These are phyloP conservation scores for Striga asiatica DNA, from an alignment of 257 asterid genomes.

Conservation along the genomic window DNA sequence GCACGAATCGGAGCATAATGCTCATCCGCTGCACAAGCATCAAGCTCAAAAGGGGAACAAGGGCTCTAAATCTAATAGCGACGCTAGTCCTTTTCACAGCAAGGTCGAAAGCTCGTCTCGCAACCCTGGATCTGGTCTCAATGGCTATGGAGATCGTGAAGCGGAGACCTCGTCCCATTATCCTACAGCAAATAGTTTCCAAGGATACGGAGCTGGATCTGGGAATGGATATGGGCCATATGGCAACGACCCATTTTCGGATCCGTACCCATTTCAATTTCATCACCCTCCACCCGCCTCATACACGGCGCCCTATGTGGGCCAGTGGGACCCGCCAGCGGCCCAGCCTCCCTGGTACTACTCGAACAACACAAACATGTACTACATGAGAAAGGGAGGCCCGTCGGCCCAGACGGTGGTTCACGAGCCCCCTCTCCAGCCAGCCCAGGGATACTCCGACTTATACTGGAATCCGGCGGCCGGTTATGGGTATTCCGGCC, in stretches of 20 bases:
- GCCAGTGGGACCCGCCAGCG: slow-evolving; percentile 7
- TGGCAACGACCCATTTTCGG: too few relatives aligned
- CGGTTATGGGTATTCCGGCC: slow-evolving; percentile 17
- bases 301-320: neutral
- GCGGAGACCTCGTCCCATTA: neutral
- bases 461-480: slow-evolving; percentile 33
- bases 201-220: neutral
- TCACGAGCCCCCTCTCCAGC: slow-evolving; percentile 47
- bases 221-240: neutral
- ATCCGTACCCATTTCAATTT: slow-evolving; percentile 6
- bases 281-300: too few relatives aligned
- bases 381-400: slow-evolving; percentile 51
- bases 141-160: neutral
- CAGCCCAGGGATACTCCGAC: slow-evolving; percentile 49
- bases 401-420: slow-evolving; percentile 59
- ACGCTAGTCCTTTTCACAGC: neutral
- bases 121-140: neutral
- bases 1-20: too few relatives aligned
- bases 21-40: too few relatives aligned
- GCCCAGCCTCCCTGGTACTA: neutral
- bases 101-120: neutral
- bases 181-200: neutral
- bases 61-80: neutral
- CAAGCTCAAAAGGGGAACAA: slow-evolving; percentile 2
- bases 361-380: slow-evolving; percentile 19